Evolutionary conservation across 805 yeast genomes (phyloP).

Genomic region (Yarrowia hollandica): DNA sequence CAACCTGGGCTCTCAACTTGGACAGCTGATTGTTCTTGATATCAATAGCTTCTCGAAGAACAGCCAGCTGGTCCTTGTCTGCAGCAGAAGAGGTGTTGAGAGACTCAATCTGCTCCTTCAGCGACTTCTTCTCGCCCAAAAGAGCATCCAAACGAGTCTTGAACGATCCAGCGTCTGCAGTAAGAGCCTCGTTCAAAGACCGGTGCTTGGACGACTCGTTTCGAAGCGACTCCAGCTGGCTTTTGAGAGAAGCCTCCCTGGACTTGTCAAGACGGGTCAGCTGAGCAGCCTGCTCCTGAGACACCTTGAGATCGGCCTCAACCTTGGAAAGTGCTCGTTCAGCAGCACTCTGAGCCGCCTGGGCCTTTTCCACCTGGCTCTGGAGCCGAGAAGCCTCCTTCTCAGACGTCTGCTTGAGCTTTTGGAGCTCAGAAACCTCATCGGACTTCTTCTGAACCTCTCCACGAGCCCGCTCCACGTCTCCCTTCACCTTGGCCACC

Average conservation of each 20-base stretch:
- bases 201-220: slow-evolving; percentile 33
- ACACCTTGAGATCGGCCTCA: slow-evolving; percentile 31
- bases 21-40: slow-evolving; percentile 34
- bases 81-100: slow-evolving; percentile 30
- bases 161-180: slow-evolving; percentile 30
- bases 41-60: slow-evolving; percentile 33
- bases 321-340: slow-evolving; percentile 31
- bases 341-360: slow-evolving; percentile 30
- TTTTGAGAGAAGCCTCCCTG: slow-evolving; percentile 17
- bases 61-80: slow-evolving; percentile 30
- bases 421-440: neutral
- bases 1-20: slow-evolving; percentile 33
- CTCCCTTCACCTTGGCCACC: slow-evolving; percentile 30
- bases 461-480: neutral
- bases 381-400: slow-evolving; percentile 31
- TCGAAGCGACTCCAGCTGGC: slow-evolving; percentile 26
- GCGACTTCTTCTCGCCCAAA: slow-evolving; percentile 31
- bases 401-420: neutral
- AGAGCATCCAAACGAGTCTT: slow-evolving; percentile 31
- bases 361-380: slow-evolving; percentile 33
- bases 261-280: slow-evolving; percentile 29
- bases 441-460: neutral
- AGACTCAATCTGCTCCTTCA: slow-evolving; percentile 32
- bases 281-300: slow-evolving; percentile 33
- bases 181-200: slow-evolving; percentile 32